Conservation (phyloP, 768 basidiomycete genomes). For the Lactarius pseudohatsudake region DNA sequence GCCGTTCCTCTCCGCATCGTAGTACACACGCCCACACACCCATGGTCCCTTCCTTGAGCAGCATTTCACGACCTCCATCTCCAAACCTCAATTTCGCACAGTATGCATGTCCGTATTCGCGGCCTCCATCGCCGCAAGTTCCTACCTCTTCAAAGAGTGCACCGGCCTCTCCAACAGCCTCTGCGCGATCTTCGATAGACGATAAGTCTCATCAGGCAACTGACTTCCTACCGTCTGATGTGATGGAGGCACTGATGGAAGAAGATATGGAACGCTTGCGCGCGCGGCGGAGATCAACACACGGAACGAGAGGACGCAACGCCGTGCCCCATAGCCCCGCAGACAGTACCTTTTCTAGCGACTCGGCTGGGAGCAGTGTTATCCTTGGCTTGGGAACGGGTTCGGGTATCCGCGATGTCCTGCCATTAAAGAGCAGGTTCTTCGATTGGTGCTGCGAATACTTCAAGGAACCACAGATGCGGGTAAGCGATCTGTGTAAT, state of each 20-base stretch:
- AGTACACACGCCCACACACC: constrained; percentile 32
- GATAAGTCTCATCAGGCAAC: constrained; percentile 38
- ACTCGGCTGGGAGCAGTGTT: constrained; percentile 64
- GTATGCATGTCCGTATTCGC: constrained; percentile 75
- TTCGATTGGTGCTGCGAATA: constrained; percentile 98
- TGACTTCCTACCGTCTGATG: constrained; percentile 70
- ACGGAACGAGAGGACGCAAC: constrained; percentile 41
- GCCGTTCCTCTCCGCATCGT: constrained; percentile 41
- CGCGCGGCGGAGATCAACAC: constrained; percentile 54
- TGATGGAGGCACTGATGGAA: constrained; percentile 87
- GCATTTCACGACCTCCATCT: constrained; percentile 67
- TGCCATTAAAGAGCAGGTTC: constrained; percentile 89
- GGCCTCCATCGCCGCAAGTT: constrained; percentile 44
- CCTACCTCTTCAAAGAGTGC: constrained; percentile 27
- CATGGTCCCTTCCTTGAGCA: constrained; percentile 34
- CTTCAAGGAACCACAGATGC: constrained; percentile 98
- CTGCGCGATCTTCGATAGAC: constrained; percentile 29
- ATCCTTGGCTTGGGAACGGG: constrained; percentile 80
- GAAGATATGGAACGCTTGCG: constrained; percentile 92
- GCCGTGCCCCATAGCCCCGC: constrained; percentile 60
- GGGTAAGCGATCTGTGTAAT: constrained; percentile 50
- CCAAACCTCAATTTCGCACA: constrained; percentile 76
- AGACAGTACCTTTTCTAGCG: constrained; percentile 75
- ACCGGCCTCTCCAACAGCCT: constrained; percentile 35
- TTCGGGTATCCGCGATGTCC: constrained; percentile 73